Evolutionary conservation across 2,329 filamentous ascomycete genomes (phyloP).

Genomic region (Epichloe gansuensis): DNA sequence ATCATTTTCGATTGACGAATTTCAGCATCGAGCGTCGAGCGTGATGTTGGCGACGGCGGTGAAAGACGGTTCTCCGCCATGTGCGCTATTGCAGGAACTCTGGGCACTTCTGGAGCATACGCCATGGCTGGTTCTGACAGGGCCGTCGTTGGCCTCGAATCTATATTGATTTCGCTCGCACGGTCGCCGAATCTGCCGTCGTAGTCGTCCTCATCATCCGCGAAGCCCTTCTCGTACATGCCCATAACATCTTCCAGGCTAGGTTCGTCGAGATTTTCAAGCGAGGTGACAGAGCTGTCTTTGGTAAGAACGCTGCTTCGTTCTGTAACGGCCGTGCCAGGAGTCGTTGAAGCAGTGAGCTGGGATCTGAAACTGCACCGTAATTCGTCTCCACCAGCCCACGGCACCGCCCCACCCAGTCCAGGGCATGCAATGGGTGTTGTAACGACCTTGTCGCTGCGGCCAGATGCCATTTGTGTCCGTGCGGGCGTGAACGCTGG

Average conservation of each 20-base stretch:
- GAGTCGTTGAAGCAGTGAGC: conserved; percentile 38
- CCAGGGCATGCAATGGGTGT: conserved; percentile 15
- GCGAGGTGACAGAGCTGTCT: conserved; percentile 59
- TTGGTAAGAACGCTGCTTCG: conserved; percentile 73
- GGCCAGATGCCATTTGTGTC: conserved; percentile 14
- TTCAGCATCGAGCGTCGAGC: conserved; percentile 23
- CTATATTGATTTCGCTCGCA: conserved; percentile 1
- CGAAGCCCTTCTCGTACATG: conserved; percentile 54
- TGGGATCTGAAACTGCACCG: conserved; percentile 46
- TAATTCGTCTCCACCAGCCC: conserved; percentile 37
- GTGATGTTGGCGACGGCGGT: conserved; percentile 10
- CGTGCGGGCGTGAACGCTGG: conserved; percentile 14
- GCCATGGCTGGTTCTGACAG: conserved; percentile 4
- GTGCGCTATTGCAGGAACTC: conserved; percentile 2
- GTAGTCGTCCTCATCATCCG: conserved; percentile 28
- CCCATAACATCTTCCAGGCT: conserved; percentile 58
- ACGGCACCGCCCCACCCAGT: conserved; percentile 27
- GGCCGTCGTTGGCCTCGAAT: conserved; percentile 6
- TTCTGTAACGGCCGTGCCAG: conserved; percentile 58
- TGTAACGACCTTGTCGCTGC: conserved; percentile 26
- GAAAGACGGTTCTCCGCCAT: conserved; percentile 10
- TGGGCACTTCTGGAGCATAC: neutral
- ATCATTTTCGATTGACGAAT: conserved; percentile 28
- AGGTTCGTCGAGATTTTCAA: conserved; percentile 40
- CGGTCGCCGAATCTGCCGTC: conserved; percentile 15